Evolutionary conservation across 768 basidiomycete species (phyloP).

Genomic region (Tulasnella sp.): DNA sequence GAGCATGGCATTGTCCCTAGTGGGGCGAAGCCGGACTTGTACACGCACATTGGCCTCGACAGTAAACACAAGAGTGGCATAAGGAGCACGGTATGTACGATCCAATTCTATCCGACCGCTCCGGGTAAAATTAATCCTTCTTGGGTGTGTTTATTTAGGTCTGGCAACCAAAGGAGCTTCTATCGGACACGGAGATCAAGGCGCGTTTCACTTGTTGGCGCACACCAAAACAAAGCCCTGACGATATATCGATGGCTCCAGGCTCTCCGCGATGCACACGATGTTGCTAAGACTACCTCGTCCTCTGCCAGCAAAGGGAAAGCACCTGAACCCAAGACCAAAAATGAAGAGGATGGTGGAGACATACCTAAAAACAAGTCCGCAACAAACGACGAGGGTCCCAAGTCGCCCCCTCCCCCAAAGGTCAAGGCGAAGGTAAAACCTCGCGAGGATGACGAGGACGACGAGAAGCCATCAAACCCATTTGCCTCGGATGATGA

Average conservation of each 20-base stretch:
- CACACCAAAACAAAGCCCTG: background rate
- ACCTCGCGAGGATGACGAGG: conserved; percentile 42
- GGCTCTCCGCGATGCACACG: conserved; percentile 62
- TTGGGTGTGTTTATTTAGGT: conserved; percentile 32
- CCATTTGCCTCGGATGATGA: conserved; percentile 61
- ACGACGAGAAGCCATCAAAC: conserved; percentile 39
- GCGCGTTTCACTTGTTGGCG: conserved; percentile 36
- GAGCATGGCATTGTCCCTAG: conserved; percentile 61
- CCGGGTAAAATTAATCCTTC: background rate
- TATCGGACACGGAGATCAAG: conserved; percentile 61
- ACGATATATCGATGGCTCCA: conserved; percentile 33
- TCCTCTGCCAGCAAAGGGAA: background rate
- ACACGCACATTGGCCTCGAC: conserved; percentile 62
- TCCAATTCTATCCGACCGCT: background rate
- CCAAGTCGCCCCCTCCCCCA: background rate
- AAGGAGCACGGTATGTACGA: conserved; percentile 57
- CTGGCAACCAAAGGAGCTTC: conserved; percentile 61
- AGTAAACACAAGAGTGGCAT: conserved; percentile 75
- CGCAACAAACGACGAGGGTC: background rate
- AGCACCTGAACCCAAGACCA: conserved; percentile 31
- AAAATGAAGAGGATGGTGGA: conserved; percentile 31
- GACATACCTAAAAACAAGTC: conserved; percentile 32
- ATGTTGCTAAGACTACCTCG: conserved; percentile 32
- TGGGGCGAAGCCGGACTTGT: conserved; percentile 69
- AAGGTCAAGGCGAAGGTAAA: conserved; percentile 33